Conservation (phyloP, 2,329 filamentous ascomycete species). For the Ophiostoma sp. region DNA sequence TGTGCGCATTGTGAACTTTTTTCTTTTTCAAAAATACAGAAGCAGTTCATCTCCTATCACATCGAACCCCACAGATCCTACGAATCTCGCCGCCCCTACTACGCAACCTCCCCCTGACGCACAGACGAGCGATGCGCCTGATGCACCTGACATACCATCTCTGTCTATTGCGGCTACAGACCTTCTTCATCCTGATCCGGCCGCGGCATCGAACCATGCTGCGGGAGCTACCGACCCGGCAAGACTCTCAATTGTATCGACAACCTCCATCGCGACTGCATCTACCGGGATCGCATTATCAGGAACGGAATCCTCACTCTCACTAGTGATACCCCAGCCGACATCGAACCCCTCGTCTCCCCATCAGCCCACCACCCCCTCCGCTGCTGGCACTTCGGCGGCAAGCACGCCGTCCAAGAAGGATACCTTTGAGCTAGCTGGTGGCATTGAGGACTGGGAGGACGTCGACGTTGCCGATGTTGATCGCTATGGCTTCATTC, state of each 20-base stretch:
- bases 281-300: slow-evolving; percentile 16
- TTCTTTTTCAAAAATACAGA: not conserved
- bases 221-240: not conserved
- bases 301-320: slow-evolving; percentile 16
- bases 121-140: not conserved
- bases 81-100: not conserved
- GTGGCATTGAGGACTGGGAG: slow-evolving; percentile 62
- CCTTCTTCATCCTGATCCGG: no score
- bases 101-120: not conserved
- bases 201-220: no score
- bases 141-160: not conserved
- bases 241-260: slow-evolving; percentile 14
- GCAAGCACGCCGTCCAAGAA: not conserved
- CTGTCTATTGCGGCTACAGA: not conserved
- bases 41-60: not conserved
- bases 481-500: slow-evolving; percentile 65
- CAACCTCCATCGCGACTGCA: slow-evolving; percentile 15
- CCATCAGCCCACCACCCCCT: not conserved
- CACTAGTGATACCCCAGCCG: slow-evolving; percentile 10
- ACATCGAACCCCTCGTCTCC: not conserved
- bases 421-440: slow-evolving; percentile 44
- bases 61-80: not conserved
- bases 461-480: slow-evolving; percentile 56
- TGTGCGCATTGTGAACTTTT: not conserved
- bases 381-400: not conserved